Percentiles rank a stretch among this genome's conserved stretches.
Conservation (phyloP, 805 yeast genomes). For the Henningerozyma blattae region DNA sequence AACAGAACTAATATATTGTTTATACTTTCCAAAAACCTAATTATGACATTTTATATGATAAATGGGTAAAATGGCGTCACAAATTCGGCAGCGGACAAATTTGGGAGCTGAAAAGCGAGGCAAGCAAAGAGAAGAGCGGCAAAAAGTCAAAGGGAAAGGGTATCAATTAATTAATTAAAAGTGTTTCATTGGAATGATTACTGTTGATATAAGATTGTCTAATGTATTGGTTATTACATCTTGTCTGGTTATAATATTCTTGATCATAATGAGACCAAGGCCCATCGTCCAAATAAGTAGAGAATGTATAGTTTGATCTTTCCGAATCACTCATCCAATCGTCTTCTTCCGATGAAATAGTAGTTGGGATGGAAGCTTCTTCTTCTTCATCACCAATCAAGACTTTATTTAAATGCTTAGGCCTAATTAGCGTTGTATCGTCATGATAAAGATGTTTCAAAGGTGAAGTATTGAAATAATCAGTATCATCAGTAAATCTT, state of each 20-base stretch:
- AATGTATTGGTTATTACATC: too few relatives aligned
- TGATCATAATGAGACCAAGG: background rate
- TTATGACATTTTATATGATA: too few relatives aligned
- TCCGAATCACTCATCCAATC: background rate
- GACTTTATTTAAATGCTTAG: conserved; percentile 13
- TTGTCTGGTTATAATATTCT: background rate
- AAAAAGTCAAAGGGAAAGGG: too few relatives aligned
- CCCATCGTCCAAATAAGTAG: background rate
- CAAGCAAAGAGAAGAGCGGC: too few relatives aligned
- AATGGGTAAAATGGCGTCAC: too few relatives aligned
- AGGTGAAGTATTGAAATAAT: conserved; percentile 24
- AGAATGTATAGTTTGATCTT: background rate
- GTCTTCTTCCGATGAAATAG: background rate
- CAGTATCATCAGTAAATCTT: conserved; percentile 23
- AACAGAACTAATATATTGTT: too few relatives aligned
- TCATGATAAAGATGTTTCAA: conserved; percentile 22
- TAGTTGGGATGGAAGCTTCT: background rate
- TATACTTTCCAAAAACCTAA: too few relatives aligned
- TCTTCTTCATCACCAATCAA: conserved; percentile 1
- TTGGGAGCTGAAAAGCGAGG: too few relatives aligned
- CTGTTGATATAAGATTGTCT: too few relatives aligned
- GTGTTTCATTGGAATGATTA: too few relatives aligned
- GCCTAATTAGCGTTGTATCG: conserved; percentile 13
- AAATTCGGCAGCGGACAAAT: too few relatives aligned
- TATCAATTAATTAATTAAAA: too few relatives aligned